Evolutionary conservation across 345 rosid species (phyloP), one percentile per base, ranked within the genome.

Genomic region (Dipteronia sinensis): DNA sequence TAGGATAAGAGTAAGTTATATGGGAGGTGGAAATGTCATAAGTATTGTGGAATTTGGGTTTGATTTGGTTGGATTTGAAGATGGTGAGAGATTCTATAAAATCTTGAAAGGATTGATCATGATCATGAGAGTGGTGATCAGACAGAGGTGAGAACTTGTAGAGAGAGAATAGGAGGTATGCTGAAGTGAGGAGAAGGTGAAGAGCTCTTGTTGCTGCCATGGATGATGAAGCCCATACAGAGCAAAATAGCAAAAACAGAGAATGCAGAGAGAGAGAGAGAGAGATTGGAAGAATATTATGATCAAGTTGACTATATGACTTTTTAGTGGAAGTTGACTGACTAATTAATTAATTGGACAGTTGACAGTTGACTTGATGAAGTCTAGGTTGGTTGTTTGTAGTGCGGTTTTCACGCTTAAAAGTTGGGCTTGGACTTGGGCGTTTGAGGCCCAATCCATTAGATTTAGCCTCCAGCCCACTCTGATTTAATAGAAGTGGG

Each of bases 161-260:
- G 23, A 67, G 22, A 16, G 70, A 71, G 49, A 65, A 38, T n/a
- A 76, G 38, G 19, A 84, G 81, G 47, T 80, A 62, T 49, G 73
- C 15, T 13, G 84, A 76, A 69, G 74, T 40, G 31, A 73, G 66
- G 79, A 82, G 63, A 66, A 80, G 22, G 70, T 80, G 75, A 40
- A 76, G 82, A 61, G 23, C 56, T 71, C 69, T 75, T 71, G 75
- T 65, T 20, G 79, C 15, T 34, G 31, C 7, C 65, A 72, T 72
- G 34, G 34, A 11, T 19, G 51, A 58, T 13, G n/a, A n/a, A n/a
- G n/a, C n/a, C n/a, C n/a, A n/a, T n/a, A n/a, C n/a, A n/a, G n/a
- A n/a, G n/a, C n/a, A 16, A 12, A 4, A 46, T 20, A 46, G 64
- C 22, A 56, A 19, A 19, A 17, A 12, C 6, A 46, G 58, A 46